Conservation (phyloP, 169 alveolate species). For the Cryptosporidium baileyi region DNA sequence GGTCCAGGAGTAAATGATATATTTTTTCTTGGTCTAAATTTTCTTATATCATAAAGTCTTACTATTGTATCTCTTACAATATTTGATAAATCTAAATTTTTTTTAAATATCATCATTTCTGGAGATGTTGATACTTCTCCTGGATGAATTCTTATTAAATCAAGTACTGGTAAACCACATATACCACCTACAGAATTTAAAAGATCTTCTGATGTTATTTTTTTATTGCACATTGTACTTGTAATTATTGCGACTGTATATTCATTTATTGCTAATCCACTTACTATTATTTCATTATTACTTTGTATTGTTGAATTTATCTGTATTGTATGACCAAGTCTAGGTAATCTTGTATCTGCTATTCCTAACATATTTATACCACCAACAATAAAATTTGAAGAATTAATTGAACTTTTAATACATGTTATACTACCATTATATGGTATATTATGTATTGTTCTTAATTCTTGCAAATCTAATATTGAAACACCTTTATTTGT, state of each 20-base stretch:
- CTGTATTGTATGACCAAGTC: conserved; percentile 53
- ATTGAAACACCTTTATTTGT: conserved; percentile 58
- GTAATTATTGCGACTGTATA: conserved; percentile 59
- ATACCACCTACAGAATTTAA: conserved; percentile 44
- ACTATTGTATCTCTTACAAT: conserved; percentile 40
- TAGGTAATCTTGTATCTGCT: conserved; percentile 48
- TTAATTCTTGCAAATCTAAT: conserved; percentile 40
- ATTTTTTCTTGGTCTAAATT: conserved; percentile 52
- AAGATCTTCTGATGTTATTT: conserved; percentile 12
- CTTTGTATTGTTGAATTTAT: background rate
- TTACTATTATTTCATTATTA: conserved; percentile 1
- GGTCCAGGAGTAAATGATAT: conserved; percentile 60
- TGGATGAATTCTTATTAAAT: conserved; percentile 43
- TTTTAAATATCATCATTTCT: conserved; percentile 48
- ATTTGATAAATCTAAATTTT: conserved; percentile 44
- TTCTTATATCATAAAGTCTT: conserved; percentile 37
- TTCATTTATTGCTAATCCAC: conserved; percentile 46
- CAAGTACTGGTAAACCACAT: conserved; percentile 50
- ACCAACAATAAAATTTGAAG: conserved; percentile 45
- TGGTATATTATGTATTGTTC: conserved; percentile 37
- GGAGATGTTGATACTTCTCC: conserved; percentile 57
- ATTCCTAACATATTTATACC: conserved; percentile 51
- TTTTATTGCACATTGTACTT: conserved; percentile 3
- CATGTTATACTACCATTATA: conserved; percentile 48
- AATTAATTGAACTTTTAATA: conserved; percentile 7